phyloP scores from a whole-genome alignment of 805 yeast species.

The Candida namnaoensis region DNA sequence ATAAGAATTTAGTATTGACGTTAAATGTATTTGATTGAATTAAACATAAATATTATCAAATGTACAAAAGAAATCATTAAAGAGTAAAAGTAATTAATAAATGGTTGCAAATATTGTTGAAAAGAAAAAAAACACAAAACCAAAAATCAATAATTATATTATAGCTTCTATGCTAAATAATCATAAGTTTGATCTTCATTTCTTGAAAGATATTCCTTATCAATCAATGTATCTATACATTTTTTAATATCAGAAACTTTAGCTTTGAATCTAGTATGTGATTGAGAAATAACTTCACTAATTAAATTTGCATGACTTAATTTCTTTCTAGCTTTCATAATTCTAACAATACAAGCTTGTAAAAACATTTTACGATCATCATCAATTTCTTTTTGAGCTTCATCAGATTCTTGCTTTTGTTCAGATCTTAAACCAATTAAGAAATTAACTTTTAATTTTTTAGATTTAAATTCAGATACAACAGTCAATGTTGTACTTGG shows the following conservation, averaged over 20 bases:
- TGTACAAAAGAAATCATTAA: no score
- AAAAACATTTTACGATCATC: conserved; percentile 80
- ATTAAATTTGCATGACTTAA: conserved; percentile 73
- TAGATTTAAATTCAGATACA: conserved; percentile 76
- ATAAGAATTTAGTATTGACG: no score
- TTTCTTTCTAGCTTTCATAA: conserved; percentile 88
- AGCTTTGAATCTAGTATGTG: conserved; percentile 75
- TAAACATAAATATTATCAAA: no score
- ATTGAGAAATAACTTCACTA: conserved; percentile 82
- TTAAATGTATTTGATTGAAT: no score
- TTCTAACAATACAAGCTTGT: conserved; percentile 90
- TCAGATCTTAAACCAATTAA: conserved; percentile 49
- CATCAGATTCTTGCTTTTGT: conserved; percentile 60
- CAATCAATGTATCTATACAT: conserved; percentile 78
- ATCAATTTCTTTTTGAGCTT: conserved; percentile 71
- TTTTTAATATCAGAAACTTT: conserved; percentile 79
- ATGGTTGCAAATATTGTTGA: no score
- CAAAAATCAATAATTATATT: not conserved
- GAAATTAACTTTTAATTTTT: conserved; percentile 79
- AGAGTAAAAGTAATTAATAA: no score
- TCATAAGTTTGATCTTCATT: conserved; percentile 65
- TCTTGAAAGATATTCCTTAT: conserved; percentile 77
- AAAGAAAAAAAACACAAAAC: not conserved
- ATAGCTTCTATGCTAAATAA: conserved; percentile 53
- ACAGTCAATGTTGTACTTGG: conserved; percentile 58